A percentile compares a stretch with the other conserved stretches of the same genome.
These are phyloP conservation scores for Diaporthe vexans DNA, from an alignment of 2,329 filamentous ascomycete genomes.

Conservation along the genomic window DNA sequence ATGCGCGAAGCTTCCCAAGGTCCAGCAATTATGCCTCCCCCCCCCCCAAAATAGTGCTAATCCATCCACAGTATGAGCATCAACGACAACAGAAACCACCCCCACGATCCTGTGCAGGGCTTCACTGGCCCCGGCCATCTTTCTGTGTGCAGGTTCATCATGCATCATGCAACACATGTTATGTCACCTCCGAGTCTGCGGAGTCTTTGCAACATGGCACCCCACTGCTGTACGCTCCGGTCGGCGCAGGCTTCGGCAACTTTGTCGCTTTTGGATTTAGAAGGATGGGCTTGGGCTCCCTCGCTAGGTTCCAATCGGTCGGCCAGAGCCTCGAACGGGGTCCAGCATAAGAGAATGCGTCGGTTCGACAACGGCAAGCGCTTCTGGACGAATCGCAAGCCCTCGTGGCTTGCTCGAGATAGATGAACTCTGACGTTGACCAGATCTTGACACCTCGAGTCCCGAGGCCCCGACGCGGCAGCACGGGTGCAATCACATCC, in stretches of 20 bases:
- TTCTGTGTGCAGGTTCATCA: background rate
- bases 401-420: slow-evolving; percentile 42
- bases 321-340: slow-evolving; percentile 15
- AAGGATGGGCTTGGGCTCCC: slow-evolving; percentile 26
- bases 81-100: background rate
- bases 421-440: slow-evolving; percentile 38
- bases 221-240: background rate
- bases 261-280: slow-evolving; percentile 15
- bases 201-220: slow-evolving; percentile 14
- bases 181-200: slow-evolving; percentile 13
- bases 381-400: slow-evolving; percentile 17
- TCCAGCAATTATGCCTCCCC: slow-evolving; percentile 1
- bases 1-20: background rate
- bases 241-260: background rate
- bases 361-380: slow-evolving; percentile 32
- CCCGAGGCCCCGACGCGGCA: slow-evolving; percentile 25
- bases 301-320: slow-evolving; percentile 6
- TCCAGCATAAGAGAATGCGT: slow-evolving; percentile 16
- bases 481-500: slow-evolving; percentile 21
- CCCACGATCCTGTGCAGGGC: slow-evolving; percentile 12
- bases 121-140: background rate
- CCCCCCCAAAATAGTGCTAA: background rate
- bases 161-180: slow-evolving; percentile 13
- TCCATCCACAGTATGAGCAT: background rate
- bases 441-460: slow-evolving; percentile 29